Base-by-base conservation (phyloP, 2,329 filamentous ascomycete species). In the Phaeoacremonium minimum region DNA sequence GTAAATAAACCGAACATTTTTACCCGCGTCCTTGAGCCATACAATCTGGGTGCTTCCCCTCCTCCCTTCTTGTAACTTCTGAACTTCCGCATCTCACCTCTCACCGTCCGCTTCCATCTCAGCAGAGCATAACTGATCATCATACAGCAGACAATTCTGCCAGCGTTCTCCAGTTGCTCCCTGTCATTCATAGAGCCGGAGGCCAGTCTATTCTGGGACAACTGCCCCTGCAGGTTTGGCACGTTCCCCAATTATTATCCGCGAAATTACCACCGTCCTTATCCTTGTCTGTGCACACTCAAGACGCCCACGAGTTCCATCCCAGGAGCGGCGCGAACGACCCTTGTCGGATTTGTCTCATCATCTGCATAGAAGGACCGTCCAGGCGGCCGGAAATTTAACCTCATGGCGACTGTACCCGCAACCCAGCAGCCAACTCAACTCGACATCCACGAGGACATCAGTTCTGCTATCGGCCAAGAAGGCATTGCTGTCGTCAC, bases 211-310 rank as follows among this genome's bases (percentile, higher is more conserved):
- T n/a, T 26, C 22, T n/a, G 9, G 22, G 28, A 43, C 47, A 50
- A 48, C 47, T 44, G 41, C 44, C 36, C 39, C 30, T 29, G 35
- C 26, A 36, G 15, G 16, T 18, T 18, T 38, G 34, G 33, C 45
- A 33, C 40, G 9, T 9, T 26, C 22, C 22, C 47, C 31, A 33
- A 46, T 51, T 47, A 40, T 46, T 46, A 41, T 36, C 41, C 43
- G 48, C 48, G 52, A 58, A 53, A 58, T 58, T 58, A 46, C 52
- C 46, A 37, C 36, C 32, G 39, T 47, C 32, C 32, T 35, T 37
- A 18, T 32, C 38, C 35, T 36, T 33, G 38, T 39, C 38, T 33
- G 38, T 37, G 32, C 20, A 28, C 17, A 33, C 30, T 26, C 30
- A n/a, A 22, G 15, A 32, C 35, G 33, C 22, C 22, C 22, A 26